These are phyloP conservation scores for Botrytis tulipae DNA, from an alignment of 2,329 filamentous ascomycete genomes.

Conservation along the genomic window DNA sequence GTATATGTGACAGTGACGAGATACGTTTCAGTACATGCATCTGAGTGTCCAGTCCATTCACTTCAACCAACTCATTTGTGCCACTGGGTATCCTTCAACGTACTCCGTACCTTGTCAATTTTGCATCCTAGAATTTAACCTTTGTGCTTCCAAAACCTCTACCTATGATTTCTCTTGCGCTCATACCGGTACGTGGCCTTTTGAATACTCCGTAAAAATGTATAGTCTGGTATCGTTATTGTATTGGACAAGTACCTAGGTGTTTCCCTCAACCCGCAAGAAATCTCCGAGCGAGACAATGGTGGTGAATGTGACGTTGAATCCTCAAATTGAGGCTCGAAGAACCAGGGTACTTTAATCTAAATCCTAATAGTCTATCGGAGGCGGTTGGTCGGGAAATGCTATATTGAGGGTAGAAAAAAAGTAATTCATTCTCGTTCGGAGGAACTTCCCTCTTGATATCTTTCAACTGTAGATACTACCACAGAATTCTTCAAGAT, in stretches of 20 bases:
- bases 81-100: neutral
- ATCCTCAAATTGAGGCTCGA: neutral
- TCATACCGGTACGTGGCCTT: neutral
- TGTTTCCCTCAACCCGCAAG: neutral
- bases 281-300: neutral
- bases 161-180: neutral
- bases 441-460: neutral
- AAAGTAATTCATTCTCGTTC: neutral
- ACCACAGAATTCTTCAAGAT: neutral
- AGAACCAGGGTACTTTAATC: neutral
- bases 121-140: neutral
- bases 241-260: neutral
- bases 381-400: neutral
- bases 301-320: neutral
- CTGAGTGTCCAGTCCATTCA: neutral
- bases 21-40: neutral
- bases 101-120: neutral
- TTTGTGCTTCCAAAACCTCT: neutral
- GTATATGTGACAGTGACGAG: slow-evolving; percentile 3
- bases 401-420: neutral
- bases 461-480: neutral
- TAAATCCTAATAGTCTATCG: neutral
- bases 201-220: neutral
- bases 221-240: neutral
- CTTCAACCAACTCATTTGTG: neutral